phyloP scores from a whole-genome alignment of 768 basidiomycete species.

The Tremella fuciformis region DNA sequence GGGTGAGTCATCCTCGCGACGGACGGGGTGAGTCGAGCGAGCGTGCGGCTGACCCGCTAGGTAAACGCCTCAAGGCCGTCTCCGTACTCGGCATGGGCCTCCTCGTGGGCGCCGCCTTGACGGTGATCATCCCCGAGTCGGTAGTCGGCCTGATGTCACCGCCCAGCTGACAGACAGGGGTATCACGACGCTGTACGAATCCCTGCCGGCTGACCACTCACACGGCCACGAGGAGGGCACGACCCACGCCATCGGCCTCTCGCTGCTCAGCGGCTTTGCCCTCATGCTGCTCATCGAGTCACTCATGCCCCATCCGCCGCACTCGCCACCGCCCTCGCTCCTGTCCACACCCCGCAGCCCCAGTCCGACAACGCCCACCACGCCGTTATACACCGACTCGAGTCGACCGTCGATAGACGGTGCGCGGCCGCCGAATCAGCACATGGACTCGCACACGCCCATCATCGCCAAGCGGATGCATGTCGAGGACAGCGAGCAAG shows the following conservation, averaged over 20 bases:
- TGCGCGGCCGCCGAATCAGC: conserved; percentile 14
- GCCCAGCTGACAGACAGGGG: conserved; percentile 34
- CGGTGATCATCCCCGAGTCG: conserved; percentile 90
- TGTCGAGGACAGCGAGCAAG: conserved; percentile 26
- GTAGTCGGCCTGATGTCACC: conserved; percentile 60
- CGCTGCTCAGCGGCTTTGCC: conserved; percentile 49
- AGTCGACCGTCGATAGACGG: conserved; percentile 8
- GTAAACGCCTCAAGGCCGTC: conserved; percentile 57
- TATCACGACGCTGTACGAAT: conserved; percentile 42
- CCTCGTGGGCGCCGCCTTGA: conserved; percentile 81
- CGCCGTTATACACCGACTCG: conserved; percentile 19
- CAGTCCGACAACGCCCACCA: conserved; percentile 19
- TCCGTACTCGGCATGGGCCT: conserved; percentile 74
- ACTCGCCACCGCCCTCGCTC: conserved; percentile 28
- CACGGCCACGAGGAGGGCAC: conserved; percentile 29
- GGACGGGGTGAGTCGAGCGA: conserved; percentile 19
- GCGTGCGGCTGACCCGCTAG: conserved; percentile 16
- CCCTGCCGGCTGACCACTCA: conserved; percentile 24
- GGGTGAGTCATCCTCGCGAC: conserved; percentile 27
- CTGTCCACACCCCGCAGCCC: conserved; percentile 7
- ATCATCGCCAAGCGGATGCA: conserved; percentile 41
- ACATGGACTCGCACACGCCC: conserved; percentile 34
- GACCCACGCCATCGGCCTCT: conserved; percentile 45
- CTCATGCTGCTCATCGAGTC: conserved; percentile 51
- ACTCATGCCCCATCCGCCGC: conserved; percentile 48